phyloP scores from a whole-genome alignment of 2,329 filamentous ascomycete species.

The Aspergillus sp. region DNA sequence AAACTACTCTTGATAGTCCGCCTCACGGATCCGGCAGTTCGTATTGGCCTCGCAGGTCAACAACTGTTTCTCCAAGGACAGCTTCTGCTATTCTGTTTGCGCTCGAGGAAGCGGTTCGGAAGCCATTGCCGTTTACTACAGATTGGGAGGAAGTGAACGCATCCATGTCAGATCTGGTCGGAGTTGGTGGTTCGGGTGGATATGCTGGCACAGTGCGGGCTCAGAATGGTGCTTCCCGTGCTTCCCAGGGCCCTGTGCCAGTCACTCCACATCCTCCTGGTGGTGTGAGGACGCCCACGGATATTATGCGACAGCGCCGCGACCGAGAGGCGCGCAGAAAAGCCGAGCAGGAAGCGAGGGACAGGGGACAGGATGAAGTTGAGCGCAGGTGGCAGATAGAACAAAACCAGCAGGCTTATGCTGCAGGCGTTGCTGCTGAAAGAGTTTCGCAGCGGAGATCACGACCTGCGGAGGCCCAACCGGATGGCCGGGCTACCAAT shows the following conservation, averaged over 20 bases:
- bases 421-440: constrained; percentile 34
- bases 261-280: constrained; percentile 40
- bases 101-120: constrained; percentile 79
- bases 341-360: constrained; percentile 56
- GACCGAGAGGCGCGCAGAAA: constrained; percentile 64
- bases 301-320: constrained; percentile 81
- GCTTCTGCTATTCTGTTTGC: constrained; percentile 86
- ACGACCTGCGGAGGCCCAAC: constrained; percentile 8
- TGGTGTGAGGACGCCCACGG: constrained; percentile 71
- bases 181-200: constrained; percentile 41
- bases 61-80: constrained; percentile 69
- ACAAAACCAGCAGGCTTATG: constrained; percentile 27
- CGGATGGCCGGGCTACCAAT: constrained; percentile 8
- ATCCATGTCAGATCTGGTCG: constrained; percentile 77
- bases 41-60: constrained; percentile 43
- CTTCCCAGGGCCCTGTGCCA: constrained; percentile 44
- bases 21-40: constrained; percentile 30
- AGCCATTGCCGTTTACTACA: constrained; percentile 71
- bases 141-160: constrained; percentile 82
- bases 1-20: constrained; percentile 23
- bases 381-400: constrained; percentile 35
- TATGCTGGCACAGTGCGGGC: constrained; percentile 45
- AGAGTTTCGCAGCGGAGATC: constrained; percentile 20
- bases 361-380: constrained; percentile 45
- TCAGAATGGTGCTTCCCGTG: constrained; percentile 48